Percentiles rank a stretch among this genome's conserved stretches.
phyloP scores from a whole-genome alignment of 441 rosid genomes.

The Kokia cookei region DNA sequence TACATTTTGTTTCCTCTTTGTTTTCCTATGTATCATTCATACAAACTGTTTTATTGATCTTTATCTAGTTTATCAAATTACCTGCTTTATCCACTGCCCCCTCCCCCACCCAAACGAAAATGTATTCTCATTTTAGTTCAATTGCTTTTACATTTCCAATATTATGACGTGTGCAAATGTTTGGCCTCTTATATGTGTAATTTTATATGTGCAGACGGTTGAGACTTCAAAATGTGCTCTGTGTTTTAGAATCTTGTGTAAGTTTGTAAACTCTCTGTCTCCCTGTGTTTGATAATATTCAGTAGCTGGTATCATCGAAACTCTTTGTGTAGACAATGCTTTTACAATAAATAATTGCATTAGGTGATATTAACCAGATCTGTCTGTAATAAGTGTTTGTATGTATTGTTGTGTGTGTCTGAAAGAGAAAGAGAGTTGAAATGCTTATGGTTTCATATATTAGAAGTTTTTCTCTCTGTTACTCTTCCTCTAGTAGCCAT shows the following conservation, averaged over 20 bases:
- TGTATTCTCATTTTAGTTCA: neutral
- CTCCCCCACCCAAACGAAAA: neutral
- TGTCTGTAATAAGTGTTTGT: neutral
- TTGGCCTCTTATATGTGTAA: slow-evolving; percentile 6
- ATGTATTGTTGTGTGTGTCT: neutral
- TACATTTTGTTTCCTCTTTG: neutral
- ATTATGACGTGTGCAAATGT: neutral
- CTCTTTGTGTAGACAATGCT: neutral
- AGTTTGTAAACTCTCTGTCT: slow-evolving; percentile 16
- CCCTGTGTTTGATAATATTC: neutral
- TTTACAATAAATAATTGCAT: neutral
- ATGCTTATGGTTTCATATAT: neutral
- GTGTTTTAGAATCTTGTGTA: slow-evolving; percentile 71
- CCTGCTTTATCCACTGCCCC: neutral
- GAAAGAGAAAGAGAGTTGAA: neutral
- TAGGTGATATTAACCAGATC: neutral
- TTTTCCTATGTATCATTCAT: neutral
- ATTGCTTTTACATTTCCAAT: neutral
- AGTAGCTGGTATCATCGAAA: neutral
- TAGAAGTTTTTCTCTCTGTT: neutral
- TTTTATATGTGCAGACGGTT: slow-evolving; percentile 50
- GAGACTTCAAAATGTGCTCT: slow-evolving; percentile 78
- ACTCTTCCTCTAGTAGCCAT: neutral
- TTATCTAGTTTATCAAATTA: neutral
- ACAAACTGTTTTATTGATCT: neutral